Base-by-base conservation (phyloP, 1,284 basidiomycete genomes). In the Boletus coffeatus region DNA sequence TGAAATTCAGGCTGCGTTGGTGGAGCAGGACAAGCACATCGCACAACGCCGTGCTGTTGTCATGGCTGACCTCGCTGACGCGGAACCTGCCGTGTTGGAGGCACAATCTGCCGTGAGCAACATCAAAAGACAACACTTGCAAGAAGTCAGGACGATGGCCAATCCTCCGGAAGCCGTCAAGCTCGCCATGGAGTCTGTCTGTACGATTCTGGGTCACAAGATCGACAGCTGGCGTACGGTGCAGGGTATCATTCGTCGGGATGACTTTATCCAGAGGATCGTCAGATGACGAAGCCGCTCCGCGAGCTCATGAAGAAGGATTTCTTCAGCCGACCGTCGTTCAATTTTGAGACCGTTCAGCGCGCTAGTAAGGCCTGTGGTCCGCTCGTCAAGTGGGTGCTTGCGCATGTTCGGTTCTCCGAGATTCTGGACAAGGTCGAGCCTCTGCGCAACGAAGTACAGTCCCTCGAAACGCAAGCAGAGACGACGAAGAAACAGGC, bases 121-220 rank as follows among this genome's bases (percentile, higher is more conserved):
- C 76, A 99, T 99, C 83, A 98, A 95, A 78, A 90, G 90, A 72
- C 94, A 96, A 75, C 96, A 99, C 69, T 80, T 99, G 58, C 93
- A 96, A 70, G 97, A 99, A 85, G 96, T 99, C 36, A 88, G 98
- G 71, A 88, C 94, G 11, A 98, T 99, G 96, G 93, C 94, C 56
- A 99, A 99, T 72, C 97, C 97, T 57, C 97, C 97, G 0, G 95
- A 98, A 72, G 92, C 94, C 9, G 96, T 99, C 73, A 99, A 99
- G 77, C 79, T 96, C 58, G 93, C 97, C 14, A 99, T 99, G 96
- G 97, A 99, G 74, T 98, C 95, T 1, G 96, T 98, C 41, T 99
- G 97, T 76, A 96, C 94, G 14, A 84, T 98, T 39, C 87, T 99
- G n/a, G 97, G 97, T 10, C 92, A 98, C 79, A 94, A 95, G 77